Base-by-base conservation (phyloP, 257 asterid species). In the Scutellaria barbata region DNA sequence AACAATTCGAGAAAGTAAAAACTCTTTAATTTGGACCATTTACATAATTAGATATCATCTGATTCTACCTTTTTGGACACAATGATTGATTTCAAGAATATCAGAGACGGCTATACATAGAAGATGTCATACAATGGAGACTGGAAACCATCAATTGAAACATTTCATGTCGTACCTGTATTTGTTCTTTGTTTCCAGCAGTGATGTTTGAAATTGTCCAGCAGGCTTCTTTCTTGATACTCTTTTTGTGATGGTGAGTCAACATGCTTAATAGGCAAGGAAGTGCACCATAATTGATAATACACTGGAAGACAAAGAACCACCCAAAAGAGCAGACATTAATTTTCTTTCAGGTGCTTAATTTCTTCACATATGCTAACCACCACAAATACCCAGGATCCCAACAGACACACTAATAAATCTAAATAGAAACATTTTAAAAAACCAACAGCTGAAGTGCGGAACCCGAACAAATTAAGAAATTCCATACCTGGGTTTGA, bases 171-270 rank as follows among this genome's bases (percentile, higher is more conserved):
- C 9, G 2, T 70, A 86, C 98, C 92, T 93, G 95, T 79, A 93
- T 93, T 74, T 92, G 98, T 22, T 85, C 90, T 81, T 48, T 85
- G 80, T 86, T 90, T 74, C 98, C 98, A 81, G 98, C 96, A 79
- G 98, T 90, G 72, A 92, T 86, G 80, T 92, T 92, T 48, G 98
- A 92, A 72, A 90, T 83, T 12, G 98, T 85, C 96, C 98, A 90
- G 82, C 98, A 92, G 72, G 96, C 96, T 80, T 92, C 98, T 77
- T 92, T 92, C 89, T 90, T 88, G 80, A 90, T 87, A 85, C 96
- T 92, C 90, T 92, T 92, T 74, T 93, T 89, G 77, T 93, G 97
- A 81, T 86, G 90, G 77, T 90, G 92, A 66, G 92, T 86, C 85
- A 93, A 67, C 80, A 93, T 78, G 84, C 81, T 90, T 75, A 84